Conservation (phyloP, 257 asterid species). For the Solanum tacnaense region DNA sequence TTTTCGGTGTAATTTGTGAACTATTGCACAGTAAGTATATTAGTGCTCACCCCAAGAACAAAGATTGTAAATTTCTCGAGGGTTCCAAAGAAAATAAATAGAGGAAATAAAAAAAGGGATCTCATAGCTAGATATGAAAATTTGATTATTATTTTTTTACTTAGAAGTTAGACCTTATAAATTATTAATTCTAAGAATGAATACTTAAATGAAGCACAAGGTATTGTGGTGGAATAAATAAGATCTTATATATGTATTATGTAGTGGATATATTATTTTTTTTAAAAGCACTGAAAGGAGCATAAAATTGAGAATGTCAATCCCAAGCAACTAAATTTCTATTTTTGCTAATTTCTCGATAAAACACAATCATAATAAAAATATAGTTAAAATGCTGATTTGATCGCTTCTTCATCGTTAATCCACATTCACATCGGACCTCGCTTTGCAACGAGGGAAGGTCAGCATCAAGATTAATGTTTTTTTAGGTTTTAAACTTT, state of each 20-base stretch:
- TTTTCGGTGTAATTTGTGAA: fast-evolving
- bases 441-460: background rate
- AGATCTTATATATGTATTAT: background rate
- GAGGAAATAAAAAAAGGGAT: background rate
- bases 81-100: background rate
- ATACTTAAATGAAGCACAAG: background rate
- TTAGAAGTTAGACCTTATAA: background rate
- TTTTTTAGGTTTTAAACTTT: background rate
- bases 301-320: background rate
- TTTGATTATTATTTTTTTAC: background rate
- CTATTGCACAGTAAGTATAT: no score
- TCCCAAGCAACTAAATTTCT: background rate
- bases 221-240: background rate
- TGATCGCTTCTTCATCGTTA: background rate
- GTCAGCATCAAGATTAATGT: background rate
- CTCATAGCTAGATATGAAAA: background rate
- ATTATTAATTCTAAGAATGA: background rate
- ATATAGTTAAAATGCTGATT: background rate
- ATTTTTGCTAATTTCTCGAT: background rate
- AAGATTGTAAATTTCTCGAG: background rate
- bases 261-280: background rate
- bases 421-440: background rate
- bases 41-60: background rate
- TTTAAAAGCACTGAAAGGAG: background rate
- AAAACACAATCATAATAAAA: no score